Evolutionary conservation across 345 rosid species (phyloP), one percentile per base, ranked within the genome.

Genomic region (Excoecaria agallocha): DNA sequence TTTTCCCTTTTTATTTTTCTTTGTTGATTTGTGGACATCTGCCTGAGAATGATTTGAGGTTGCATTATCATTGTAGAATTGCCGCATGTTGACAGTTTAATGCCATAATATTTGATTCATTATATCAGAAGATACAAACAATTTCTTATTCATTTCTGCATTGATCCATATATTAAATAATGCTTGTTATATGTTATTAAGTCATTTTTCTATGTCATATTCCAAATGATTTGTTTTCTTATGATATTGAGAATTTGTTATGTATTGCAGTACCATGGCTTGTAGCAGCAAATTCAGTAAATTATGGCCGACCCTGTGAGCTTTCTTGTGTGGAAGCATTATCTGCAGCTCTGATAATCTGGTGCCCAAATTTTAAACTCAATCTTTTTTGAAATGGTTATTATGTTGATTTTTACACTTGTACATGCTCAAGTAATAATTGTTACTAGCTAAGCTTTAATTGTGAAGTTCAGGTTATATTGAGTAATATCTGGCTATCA

Each of bases 271-370:
- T 93, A 69, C 99, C 98, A 8, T 93, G 99, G 98, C 91, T 96
- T 66, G 99, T 96, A 38, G 99, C 98, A 81, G 98, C 98, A 69
- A 96, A 93, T 85, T 97, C 97, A 11, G 99, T 93, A 72, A 96
- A 93, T 79, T 96, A 93, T 80, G 98, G 99, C 48, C 88, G 97
- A 57, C 98, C 99, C 0, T 91, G 98, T 83, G 71, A 95, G 81
- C 88, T 93, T 49, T 93, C 98, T 24, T 95, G 99, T 74, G 99
- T 91, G 12, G 98, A 93, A 84, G 99, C 99, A 48, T 82, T 96
- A 71, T 87, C 99, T 73, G 97, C 99, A 9, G 96, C 98, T 75
- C 80, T 96, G 62, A 78, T 96, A 41, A 87, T 96, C 65, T 95
- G 99, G 99, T 96, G 76, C 62, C 12, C 25, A 49, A 60, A 38